Evolutionary conservation across 306 rosid species (phyloP).

Genomic region (Canavalia ensiformis): DNA sequence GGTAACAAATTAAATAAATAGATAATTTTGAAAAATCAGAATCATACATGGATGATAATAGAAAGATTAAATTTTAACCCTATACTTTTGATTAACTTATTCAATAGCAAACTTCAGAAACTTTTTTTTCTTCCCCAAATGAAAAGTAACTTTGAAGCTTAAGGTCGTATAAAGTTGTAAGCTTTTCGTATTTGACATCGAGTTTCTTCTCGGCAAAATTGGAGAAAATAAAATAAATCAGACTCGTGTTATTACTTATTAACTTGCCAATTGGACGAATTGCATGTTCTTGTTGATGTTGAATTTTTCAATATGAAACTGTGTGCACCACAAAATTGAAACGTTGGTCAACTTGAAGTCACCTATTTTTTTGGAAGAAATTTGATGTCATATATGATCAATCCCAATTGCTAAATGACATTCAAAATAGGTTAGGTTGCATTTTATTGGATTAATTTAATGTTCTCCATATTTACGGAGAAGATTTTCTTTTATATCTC

Average conservation of each 20-base stretch:
- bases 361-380: no score
- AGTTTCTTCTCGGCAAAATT: background rate
- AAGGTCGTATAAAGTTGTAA: background rate
- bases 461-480: background rate
- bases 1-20: no score
- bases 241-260: constrained; percentile 20
- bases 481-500: background rate
- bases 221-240: background rate
- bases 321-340: background rate
- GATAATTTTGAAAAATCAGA: no score
- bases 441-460: background rate
- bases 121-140: no score
- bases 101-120: background rate
- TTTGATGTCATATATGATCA: background rate
- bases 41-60: no score
- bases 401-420: constrained; percentile 35
- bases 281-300: background rate
- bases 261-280: constrained; percentile 53
- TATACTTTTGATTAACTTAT: background rate
- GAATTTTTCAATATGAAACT: constrained; percentile 12
- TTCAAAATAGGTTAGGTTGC: constrained; percentile 5
- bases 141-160: constrained; percentile 10
- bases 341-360: background rate
- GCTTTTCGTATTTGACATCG: background rate
- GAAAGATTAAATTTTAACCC: no score